Evolutionary conservation across 768 basidiomycete species (phyloP).

Genomic region (Mycena capillaripes): DNA sequence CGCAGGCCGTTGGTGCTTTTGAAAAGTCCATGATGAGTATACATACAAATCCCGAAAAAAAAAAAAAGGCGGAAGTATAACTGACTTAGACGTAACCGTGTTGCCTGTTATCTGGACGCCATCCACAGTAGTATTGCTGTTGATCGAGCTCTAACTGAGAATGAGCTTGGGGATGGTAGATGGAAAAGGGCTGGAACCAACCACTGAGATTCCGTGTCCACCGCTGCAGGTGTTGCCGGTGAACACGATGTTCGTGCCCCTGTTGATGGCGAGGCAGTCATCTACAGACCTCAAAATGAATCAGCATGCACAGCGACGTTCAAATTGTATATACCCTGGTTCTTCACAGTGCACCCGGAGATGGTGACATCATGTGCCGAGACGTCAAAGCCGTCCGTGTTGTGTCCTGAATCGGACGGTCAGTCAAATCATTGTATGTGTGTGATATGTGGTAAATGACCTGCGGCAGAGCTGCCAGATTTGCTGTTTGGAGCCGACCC

Average conservation of each 20-base stretch:
- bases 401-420: constrained; percentile 5
- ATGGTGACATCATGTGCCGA: constrained; percentile 36
- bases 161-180: not conserved
- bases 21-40: no score
- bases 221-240: constrained; percentile 39
- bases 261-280: constrained; percentile 42
- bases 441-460: not conserved
- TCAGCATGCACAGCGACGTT: not conserved
- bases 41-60: no score
- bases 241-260: constrained; percentile 38
- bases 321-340: constrained; percentile 31
- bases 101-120: constrained; percentile 38
- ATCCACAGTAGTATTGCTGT: constrained; percentile 18
- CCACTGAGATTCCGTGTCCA: constrained; percentile 39
- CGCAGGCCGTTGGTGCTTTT: constrained; percentile 37
- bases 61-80: no score
- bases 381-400: constrained; percentile 43
- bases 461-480: constrained; percentile 33
- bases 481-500: constrained; percentile 36
- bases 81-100: constrained; percentile 36
- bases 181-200: not conserved
- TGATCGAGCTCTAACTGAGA: constrained; percentile 34
- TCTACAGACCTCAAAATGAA: constrained; percentile 12
- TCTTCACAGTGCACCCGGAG: constrained; percentile 26
- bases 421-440: no score